These are phyloP conservation scores for Pseudogymnoascus sp. DNA, from an alignment of 2,329 filamentous ascomycete genomes.

Conservation along the genomic window DNA sequence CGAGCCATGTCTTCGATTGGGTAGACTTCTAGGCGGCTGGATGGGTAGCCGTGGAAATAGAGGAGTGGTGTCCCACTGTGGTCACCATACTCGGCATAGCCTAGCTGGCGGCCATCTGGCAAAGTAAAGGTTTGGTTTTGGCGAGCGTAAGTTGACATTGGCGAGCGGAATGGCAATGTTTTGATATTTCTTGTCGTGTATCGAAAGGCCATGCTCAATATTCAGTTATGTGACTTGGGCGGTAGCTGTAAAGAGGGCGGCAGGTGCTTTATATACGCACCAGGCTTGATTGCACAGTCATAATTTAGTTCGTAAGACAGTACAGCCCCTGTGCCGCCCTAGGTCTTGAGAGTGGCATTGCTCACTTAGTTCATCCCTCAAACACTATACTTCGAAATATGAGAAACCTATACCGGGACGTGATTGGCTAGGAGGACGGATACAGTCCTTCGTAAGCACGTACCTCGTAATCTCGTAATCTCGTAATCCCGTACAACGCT, in stretches of 20 bases:
- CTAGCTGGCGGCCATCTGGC: conserved; percentile 34
- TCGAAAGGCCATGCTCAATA: background rate
- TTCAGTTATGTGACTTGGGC: background rate
- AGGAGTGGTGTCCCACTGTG: conserved; percentile 21
- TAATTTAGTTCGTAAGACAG: background rate
- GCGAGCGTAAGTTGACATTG: conserved; percentile 10
- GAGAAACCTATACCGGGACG: background rate
- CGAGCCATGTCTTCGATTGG: conserved; percentile 24
- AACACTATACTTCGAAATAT: background rate
- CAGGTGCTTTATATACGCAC: background rate
- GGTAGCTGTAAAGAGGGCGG: background rate
- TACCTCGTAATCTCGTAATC: background rate
- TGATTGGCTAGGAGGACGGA: background rate
- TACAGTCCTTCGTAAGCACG: background rate
- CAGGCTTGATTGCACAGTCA: background rate
- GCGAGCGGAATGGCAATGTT: background rate
- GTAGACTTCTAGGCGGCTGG: conserved; percentile 33
- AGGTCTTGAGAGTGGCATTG: background rate
- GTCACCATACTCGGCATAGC: conserved; percentile 34
- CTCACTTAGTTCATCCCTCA: background rate
- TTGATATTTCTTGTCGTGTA: background rate
- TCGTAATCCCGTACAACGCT: background rate
- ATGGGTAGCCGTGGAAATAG: conserved; percentile 37
- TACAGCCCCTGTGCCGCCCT: background rate
- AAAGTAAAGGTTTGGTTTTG: conserved; percentile 26